Evolutionary conservation across 371 early-diverging fungal species (phyloP), one percentile per base, ranked within the genome.

Genomic region (Lichtheimia ramosa): DNA sequence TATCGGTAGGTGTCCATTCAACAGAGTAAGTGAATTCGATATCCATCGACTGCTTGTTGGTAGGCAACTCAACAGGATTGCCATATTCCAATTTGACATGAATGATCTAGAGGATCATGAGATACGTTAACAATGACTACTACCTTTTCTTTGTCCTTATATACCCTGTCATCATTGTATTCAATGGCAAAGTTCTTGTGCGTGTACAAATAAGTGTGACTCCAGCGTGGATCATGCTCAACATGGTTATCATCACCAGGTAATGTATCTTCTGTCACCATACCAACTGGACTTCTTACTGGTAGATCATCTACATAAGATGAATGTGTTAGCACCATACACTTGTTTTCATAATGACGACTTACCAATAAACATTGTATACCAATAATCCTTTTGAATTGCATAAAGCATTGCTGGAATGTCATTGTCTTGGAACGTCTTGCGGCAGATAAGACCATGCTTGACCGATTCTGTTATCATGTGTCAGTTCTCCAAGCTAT

Each of bases 11-110:
- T 13, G 56, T 66, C 90, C 91, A 94, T 16, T 68, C 70, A 1
- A 92, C 89, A 5, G 89, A 85, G 65, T 91, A 92, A 0, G 88
- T 88, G 62, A 92, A 92, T 1, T 77, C 66, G n/a, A 91, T 53
- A n/a, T 76, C 63, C 12, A 80, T 28, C 1, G 60, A 24, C 15
- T 23, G 48, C 5, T 55, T 42, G 5, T 7, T 43, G 18, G 16
- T 66, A 39, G 54, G 66, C 23, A 85, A 48, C 10, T 65, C 69
- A 1, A 83, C 71, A 6, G 68, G 77, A n/a, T 65, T 59, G 15
- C 65, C 78, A 28, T 70, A 70, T 40, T 64, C 69, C 41, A 86
- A 60, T 15, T 62, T 62, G 2, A 84, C 81, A 12, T 74, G 70
- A 25, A 88, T 85, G 49, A 91, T 84, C 79, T 83, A 62, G n/a